These are phyloP conservation scores for Proliferodiscus dingleyae DNA, from an alignment of 2,329 filamentous ascomycete species.

Conservation along the genomic window DNA sequence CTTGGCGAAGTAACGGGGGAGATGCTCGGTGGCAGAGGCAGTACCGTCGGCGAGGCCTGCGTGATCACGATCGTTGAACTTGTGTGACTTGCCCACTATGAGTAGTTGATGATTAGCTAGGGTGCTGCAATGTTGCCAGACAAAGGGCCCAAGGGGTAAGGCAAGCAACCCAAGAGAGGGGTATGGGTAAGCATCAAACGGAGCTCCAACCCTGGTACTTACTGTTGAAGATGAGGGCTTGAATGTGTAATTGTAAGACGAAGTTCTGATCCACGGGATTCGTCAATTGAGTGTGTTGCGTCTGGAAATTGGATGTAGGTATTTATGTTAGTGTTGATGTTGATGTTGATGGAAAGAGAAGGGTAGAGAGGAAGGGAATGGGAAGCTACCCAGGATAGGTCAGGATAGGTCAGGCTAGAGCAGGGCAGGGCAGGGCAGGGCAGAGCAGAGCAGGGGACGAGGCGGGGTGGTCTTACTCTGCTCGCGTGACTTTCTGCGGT, in stretches of 20 bases:
- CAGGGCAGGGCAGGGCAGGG: no score
- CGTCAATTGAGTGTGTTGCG: slow-evolving; percentile 12
- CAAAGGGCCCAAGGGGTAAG: slow-evolving; percentile 8
- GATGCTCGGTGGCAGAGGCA: slow-evolving; percentile 58
- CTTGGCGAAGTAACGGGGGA: slow-evolving; percentile 93
- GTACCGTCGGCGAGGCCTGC: slow-evolving; percentile 70
- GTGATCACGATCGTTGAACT: slow-evolving; percentile 88
- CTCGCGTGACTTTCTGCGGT: no score
- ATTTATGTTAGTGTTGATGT: slow-evolving; percentile 3
- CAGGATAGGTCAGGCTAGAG: no score
- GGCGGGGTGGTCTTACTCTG: no score
- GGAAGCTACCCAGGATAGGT: no score
- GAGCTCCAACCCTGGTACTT: slow-evolving; percentile 16
- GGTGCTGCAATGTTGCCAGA: not conserved
- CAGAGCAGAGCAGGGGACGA: no score
- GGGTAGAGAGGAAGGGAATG: no score
- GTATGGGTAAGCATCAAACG: slow-evolving; percentile 16
- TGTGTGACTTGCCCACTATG: slow-evolving; percentile 95
- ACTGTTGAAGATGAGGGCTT: slow-evolving; percentile 22
- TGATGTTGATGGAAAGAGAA: slow-evolving; percentile 1
- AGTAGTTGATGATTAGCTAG: slow-evolving; percentile 16
- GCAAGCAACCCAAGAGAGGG: slow-evolving; percentile 5
- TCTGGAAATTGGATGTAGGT: slow-evolving; percentile 8
- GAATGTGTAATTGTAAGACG: slow-evolving; percentile 6
- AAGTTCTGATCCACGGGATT: slow-evolving; percentile 7